A percentile compares a stretch with the other conserved stretches of the same genome.
Evolutionary conservation across 2,329 filamentous ascomycete genomes (phyloP).

Genomic region (Colletotrichum chrysophilum): DNA sequence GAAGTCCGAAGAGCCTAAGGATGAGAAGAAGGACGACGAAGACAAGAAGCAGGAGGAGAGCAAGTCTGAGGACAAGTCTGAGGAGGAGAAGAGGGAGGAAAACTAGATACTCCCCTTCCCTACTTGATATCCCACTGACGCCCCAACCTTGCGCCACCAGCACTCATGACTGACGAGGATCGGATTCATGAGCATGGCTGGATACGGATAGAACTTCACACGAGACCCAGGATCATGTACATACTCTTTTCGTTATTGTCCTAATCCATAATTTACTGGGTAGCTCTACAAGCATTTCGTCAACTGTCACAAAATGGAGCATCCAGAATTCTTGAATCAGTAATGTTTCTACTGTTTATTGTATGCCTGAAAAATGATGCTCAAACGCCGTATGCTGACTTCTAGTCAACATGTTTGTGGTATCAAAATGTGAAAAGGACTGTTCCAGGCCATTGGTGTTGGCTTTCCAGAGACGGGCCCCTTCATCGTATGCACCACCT

Average conservation of each 20-base stretch:
- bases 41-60: slow-evolving; percentile 26
- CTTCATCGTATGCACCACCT: neutral
- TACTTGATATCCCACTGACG: neutral
- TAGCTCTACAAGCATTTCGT: neutral
- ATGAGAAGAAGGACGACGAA: slow-evolving; percentile 28
- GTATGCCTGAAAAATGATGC: neutral
- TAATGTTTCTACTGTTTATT: neutral
- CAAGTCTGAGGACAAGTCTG: neutral
- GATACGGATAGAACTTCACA: neutral
- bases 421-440: slow-evolving; percentile 1
- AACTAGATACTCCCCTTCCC: neutral
- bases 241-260: neutral
- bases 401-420: neutral
- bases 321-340: neutral
- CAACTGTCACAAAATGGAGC: neutral
- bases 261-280: neutral
- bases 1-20: slow-evolving; percentile 31
- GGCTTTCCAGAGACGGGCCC: neutral
- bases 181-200: neutral
- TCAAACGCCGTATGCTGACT: neutral
- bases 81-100: neutral
- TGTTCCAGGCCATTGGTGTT: neutral
- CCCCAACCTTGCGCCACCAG: neutral
- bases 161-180: neutral
- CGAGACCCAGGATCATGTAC: neutral